Evolutionary conservation across 2,329 filamentous ascomycete species (phyloP), one percentile per base, ranked within the genome.

Genomic region (Ceratocystis colombiana): DNA sequence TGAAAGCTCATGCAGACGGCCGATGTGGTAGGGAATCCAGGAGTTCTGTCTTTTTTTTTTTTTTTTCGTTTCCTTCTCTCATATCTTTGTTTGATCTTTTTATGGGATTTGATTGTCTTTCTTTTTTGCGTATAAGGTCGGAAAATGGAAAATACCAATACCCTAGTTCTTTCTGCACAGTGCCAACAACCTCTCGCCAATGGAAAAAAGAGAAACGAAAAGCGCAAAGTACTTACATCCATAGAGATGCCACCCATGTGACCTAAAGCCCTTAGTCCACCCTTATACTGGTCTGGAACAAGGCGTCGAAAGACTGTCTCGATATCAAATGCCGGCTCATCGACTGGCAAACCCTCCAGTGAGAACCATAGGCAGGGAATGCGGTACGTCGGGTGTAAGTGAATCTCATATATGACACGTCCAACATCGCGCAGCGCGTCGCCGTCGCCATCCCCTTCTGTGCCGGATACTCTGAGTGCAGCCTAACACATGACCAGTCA

Each of bases 291-390:
- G 64, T 82, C 77, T 20, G 88, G 88, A 59, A 92, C 87, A 61
- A 93, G 79, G 70, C 82, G 81, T 69, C 84, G 80, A 74, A 90
- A 90, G 69, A 91, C 83, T 3, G 83, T 83, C 68, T 90, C 86
- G 70, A 90, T 78, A 71, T 82, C 80, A 71, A 86, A 80, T 12
- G 83, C 75, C 48, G 79, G 77, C 69, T 85, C 83, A 67, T 79
- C 78, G 61, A 77, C 75, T 20, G 82, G 80, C 67, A 85, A 76
- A 68, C 81, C 80, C 70, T 84, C 81, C 71, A 90, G 75, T 65
- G 79, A 83, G 77, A 93, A 90, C 83, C 88, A 92, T 66, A 92
- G 79, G 68, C 88, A 88, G 7, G 89, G 89, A 59, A 87, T 83
- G 68, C 82, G 82, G 75, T 92, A 93, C 66, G 86, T 88, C 66